phyloP scores from a whole-genome alignment of 2,329 filamentous ascomycete species.

The Esteya vermicola region DNA sequence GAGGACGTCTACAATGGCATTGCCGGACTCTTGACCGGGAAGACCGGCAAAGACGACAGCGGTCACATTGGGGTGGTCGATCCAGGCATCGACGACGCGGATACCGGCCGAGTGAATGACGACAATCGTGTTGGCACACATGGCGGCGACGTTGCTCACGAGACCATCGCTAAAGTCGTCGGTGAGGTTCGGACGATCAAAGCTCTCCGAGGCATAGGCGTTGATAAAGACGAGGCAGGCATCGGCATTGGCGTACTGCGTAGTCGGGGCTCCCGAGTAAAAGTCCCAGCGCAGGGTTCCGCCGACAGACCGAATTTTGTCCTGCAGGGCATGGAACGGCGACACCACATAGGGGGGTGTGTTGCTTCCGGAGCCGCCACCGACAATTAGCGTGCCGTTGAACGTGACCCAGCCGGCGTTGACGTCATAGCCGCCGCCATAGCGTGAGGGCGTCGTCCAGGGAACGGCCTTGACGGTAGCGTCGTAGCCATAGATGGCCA shows the following conservation, averaged over 20 bases:
- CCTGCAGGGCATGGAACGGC: conserved; percentile 36
- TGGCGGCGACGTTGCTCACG: conserved; percentile 53
- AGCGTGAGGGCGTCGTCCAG: background rate
- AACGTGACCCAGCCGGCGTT: conserved; percentile 27
- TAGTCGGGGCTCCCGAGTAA: background rate
- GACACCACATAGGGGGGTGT: conserved; percentile 71
- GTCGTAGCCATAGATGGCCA: conserved; percentile 64
- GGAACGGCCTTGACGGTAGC: conserved; percentile 19
- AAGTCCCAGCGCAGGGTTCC: background rate
- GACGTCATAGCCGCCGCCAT: conserved; percentile 38
- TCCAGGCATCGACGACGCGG: conserved; percentile 44
- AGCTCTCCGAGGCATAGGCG: conserved; percentile 71
- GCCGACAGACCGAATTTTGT: background rate
- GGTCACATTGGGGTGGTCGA: conserved; percentile 43
- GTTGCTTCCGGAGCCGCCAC: conserved; percentile 78
- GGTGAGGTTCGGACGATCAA: conserved; percentile 63
- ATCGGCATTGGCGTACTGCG: conserved; percentile 33
- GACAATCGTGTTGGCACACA: conserved; percentile 37
- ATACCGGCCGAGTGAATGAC: conserved; percentile 42
- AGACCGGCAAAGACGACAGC: conserved; percentile 39
- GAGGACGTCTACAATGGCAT: conserved; percentile 29
- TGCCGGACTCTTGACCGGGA: conserved; percentile 39
- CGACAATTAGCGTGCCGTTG: conserved; percentile 59
- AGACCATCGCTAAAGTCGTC: conserved; percentile 69
- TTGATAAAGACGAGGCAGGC: conserved; percentile 75